These are phyloP conservation scores for Termitomyces sp. DNA, from an alignment of 768 basidiomycete species.

Conservation along the genomic window DNA sequence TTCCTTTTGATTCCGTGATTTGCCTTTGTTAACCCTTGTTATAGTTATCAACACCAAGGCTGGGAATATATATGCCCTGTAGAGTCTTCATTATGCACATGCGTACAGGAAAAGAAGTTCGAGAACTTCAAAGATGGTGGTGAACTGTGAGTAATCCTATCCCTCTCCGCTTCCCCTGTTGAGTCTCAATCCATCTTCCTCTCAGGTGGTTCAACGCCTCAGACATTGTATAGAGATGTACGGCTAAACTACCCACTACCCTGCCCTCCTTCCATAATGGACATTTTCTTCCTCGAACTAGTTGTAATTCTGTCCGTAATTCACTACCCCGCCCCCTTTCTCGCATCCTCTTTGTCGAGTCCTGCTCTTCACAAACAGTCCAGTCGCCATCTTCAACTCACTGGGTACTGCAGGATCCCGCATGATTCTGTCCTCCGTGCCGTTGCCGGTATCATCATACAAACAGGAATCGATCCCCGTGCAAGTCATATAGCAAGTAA, in stretches of 20 bases:
- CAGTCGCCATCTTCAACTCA: too few species aligned
- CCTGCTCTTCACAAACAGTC: too few species aligned
- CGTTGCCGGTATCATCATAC: too few species aligned
- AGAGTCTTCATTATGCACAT: conserved; percentile 23
- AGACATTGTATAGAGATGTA: not conserved
- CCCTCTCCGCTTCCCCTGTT: not conserved
- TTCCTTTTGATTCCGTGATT: not conserved
- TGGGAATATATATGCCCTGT: conserved; percentile 26
- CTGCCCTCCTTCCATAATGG: too few species aligned
- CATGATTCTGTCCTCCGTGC: too few species aligned
- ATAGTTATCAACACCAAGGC: conserved; percentile 28
- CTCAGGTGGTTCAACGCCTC: conserved; percentile 10
- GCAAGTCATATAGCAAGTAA: too few species aligned
- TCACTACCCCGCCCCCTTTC: too few species aligned
- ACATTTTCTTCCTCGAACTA: too few species aligned
- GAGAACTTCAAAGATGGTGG: conserved; percentile 14
- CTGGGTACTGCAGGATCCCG: too few species aligned
- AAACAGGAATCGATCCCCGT: too few species aligned
- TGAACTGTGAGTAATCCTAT: conserved; percentile 8
- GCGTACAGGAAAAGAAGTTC: conserved; percentile 20
- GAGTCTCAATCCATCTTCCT: not conserved
- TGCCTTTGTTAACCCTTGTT: not conserved
- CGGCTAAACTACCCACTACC: conserved; percentile 12
- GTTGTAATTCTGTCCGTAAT: too few species aligned
- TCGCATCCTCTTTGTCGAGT: too few species aligned